Percentiles rank a stretch among this genome's conserved stretches.
Conservation (phyloP, 2,329 filamentous ascomycete species). For the Fusarium equiseti region DNA sequence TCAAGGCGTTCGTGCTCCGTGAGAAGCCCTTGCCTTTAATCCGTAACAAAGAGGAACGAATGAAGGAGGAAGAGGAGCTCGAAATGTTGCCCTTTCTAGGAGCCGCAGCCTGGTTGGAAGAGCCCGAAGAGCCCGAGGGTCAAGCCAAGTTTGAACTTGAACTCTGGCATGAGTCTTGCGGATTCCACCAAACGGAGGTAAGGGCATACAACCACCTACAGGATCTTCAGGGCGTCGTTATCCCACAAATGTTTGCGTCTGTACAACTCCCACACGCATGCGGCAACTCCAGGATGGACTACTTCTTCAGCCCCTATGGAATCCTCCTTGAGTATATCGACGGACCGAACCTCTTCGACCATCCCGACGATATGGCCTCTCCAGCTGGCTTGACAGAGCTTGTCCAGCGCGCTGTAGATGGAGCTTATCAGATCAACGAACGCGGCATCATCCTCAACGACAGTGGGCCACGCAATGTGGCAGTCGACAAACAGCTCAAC, state of each 20-base stretch:
- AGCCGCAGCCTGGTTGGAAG: neutral
- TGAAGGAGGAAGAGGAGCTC: rapidly evolving
- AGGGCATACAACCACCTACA: neutral
- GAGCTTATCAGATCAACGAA: neutral
- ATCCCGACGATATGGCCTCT: rapidly evolving
- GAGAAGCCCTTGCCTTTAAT: rapidly evolving
- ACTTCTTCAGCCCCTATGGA: neutral
- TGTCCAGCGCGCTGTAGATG: neutral
- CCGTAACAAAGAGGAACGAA: too few species aligned
- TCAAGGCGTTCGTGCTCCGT: neutral
- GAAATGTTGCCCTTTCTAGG: rapidly evolving
- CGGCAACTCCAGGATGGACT: rapidly evolving
- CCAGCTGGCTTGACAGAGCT: rapidly evolving
- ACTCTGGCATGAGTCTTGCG: neutral
- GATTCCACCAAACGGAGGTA: neutral
- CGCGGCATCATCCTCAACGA: neutral
- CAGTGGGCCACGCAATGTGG: neutral
- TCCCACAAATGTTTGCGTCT: neutral
- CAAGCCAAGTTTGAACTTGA: neutral
- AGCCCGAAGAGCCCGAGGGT: neutral
- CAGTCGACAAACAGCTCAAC: neutral
- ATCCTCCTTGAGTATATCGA: neutral
- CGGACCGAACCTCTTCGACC: neutral
- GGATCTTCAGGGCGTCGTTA: neutral
- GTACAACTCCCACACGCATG: neutral